Evolutionary conservation across 495 filamentous ascomycete genomes (phyloP), one percentile per base, ranked within the genome.

Genomic region (Neurospora sp.): DNA sequence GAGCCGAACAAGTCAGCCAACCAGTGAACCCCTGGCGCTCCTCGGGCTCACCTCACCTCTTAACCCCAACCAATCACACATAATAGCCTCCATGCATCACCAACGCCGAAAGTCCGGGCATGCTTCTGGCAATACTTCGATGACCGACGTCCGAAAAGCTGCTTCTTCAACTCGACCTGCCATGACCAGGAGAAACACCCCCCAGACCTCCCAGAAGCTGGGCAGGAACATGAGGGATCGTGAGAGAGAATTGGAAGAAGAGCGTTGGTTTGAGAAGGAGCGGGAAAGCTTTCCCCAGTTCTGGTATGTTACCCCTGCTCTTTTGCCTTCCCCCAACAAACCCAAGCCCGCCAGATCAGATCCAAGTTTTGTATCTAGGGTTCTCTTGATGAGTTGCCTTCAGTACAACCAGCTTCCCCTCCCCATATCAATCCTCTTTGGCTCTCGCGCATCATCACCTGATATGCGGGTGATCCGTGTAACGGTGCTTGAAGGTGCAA

Each of bases 281-380:
- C 74, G 83, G 69, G 83, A 85, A 72, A 86, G 81, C 79, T 86
- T 86, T 71, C 85, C 85, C 18, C 82, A 85, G 77, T 86, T 81
- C 69, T 86, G 85, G 85, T 86, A 84, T 70, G 84, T 81, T 40
- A 41, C 68, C 22, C 53, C 41, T 39, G 44, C 47, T 69, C 73
- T 59, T 41, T 73, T 42, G 40, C 69, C 47, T 31, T 65, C 20
- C 47, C 47, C 47, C 39, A 38, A 41, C 39, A 10, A 31, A 20
- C 39, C 41, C n/a, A 20, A 44, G 40, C 45, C 69, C 39, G 18
- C 37, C 9, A 39, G 18, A 18, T 69, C n/a, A 39, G 68, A 39
- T 35, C 9, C 22, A 69, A 35, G n/a, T 27, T 0, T 37, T 37
- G 39, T 41, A 27, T 27, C 47, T 27, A 10, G 20, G 47, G n/a